Evolutionary conservation across 345 rosid genomes (phyloP).

Genomic region (Boechera retrofracta): DNA sequence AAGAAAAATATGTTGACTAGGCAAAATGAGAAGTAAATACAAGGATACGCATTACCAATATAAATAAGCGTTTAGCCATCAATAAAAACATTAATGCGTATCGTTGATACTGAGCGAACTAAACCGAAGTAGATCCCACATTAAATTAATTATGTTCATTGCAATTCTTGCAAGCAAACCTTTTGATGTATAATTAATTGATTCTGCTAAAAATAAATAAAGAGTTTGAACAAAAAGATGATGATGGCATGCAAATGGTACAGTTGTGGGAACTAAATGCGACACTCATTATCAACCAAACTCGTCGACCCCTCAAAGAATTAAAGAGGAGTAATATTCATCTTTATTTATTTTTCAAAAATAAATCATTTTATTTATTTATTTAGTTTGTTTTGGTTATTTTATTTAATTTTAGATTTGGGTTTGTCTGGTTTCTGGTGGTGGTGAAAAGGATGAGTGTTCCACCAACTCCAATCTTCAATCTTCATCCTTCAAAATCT

Average conservation of each 20-base stretch:
- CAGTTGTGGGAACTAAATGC: conserved; percentile 49
- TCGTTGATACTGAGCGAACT: conserved; percentile 32
- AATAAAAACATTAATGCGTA: not conserved
- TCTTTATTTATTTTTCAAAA: not conserved
- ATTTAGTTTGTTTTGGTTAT: conserved; percentile 10
- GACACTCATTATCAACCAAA: conserved; percentile 50
- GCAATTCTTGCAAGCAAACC: conserved; percentile 37
- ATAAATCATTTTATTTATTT: conserved; percentile 16
- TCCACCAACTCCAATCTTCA: conserved; percentile 53
- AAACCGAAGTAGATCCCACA: conserved; percentile 43
- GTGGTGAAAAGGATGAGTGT: conserved; percentile 47
- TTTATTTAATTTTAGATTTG: conserved; percentile 10
- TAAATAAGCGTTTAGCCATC: not conserved
- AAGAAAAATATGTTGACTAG: not conserved
- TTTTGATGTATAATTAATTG: conserved; percentile 15
- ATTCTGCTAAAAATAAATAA: conserved; percentile 27
- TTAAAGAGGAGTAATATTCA: not conserved
- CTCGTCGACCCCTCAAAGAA: conserved; percentile 30
- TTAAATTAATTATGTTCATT: conserved; percentile 27
- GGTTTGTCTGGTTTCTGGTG: conserved; percentile 37
- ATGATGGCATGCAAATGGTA: conserved; percentile 48
- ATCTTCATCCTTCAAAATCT: conserved; percentile 47
- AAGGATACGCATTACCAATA: too few relatives aligned
- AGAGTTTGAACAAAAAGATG: conserved; percentile 35
- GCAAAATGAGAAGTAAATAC: not conserved